These are phyloP conservation scores for Alopecurus myosuroides DNA, from an alignment of 176 grass and related monocot genomes.

Conservation along the genomic window DNA sequence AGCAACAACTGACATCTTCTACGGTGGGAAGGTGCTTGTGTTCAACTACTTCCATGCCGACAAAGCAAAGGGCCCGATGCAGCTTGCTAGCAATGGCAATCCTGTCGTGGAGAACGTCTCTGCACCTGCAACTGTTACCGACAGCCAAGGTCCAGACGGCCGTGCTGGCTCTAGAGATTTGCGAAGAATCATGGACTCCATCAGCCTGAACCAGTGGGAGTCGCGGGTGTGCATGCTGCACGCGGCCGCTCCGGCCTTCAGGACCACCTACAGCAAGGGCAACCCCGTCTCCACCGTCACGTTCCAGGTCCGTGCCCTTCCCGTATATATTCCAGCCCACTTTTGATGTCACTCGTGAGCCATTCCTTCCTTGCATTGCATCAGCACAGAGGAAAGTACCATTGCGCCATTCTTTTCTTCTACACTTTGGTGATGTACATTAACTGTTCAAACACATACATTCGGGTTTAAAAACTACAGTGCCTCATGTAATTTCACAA, in stretches of 20 bases:
- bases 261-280: conserved; percentile 42
- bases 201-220: conserved; percentile 97
- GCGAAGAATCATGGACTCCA: too few species aligned
- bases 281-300: conserved; percentile 60
- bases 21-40: conserved; percentile 82
- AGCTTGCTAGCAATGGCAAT: conserved; percentile 66
- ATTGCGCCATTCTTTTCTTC: too few species aligned
- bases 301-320: conserved; percentile 84
- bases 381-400: neutral
- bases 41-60: conserved; percentile 91
- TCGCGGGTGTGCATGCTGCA: conserved; percentile 91
- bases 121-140: neutral
- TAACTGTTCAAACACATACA: too few species aligned
- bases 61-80: conserved; percentile 89
- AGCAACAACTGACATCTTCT: conserved; percentile 81
- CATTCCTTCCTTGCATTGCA: neutral
- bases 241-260: conserved; percentile 61
- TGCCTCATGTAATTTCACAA: too few species aligned
- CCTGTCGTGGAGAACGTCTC: conserved; percentile 20
- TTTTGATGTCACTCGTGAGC: neutral
- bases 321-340: neutral
- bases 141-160: conserved; percentile 14
- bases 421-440: neutral
- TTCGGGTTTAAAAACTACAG: too few species aligned
- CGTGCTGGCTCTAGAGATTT: conserved; percentile 16